A percentile compares a stretch with the other conserved stretches of the same genome.
phyloP scores from a whole-genome alignment of 331 rosid genomes.

The Stylosanthes scabra region DNA sequence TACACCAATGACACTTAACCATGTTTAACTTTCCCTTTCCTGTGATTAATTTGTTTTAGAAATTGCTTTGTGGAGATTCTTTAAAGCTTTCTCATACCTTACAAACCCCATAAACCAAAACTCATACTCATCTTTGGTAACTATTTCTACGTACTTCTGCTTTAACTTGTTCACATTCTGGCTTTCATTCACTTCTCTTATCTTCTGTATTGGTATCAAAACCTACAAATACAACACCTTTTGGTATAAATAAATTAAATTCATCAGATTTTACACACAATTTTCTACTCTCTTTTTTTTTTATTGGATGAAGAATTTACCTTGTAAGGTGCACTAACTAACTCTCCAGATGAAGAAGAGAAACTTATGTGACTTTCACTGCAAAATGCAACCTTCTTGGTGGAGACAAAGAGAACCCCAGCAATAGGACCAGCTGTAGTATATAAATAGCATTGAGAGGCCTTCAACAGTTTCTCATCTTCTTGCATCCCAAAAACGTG shows the following conservation, averaged over 20 bases:
- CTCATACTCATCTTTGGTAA: conserved; percentile 58
- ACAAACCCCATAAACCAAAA: conserved; percentile 77
- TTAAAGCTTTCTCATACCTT: conserved; percentile 61
- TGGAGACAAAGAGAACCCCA: conserved; percentile 76
- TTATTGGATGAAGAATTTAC: conserved; percentile 33
- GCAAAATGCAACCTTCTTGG: conserved; percentile 70
- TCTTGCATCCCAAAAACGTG: conserved; percentile 53
- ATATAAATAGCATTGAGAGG: conserved; percentile 81
- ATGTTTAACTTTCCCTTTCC: no score
- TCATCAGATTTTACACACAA: not conserved
- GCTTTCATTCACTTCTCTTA: conserved; percentile 53
- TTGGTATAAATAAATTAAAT: not conserved
- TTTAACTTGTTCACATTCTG: conserved; percentile 53
- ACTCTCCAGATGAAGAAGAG: conserved; percentile 53
- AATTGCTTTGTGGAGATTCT: conserved; percentile 64
- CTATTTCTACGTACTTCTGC: conserved; percentile 59
- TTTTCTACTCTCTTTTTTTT: not conserved
- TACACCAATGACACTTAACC: no score
- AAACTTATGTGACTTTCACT: conserved; percentile 65
- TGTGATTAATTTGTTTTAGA: conserved; percentile 46
- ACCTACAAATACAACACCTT: conserved; percentile 46
- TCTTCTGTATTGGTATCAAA: conserved; percentile 57
- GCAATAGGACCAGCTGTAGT: conserved; percentile 87
- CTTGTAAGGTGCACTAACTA: conserved; percentile 57
- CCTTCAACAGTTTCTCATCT: conserved; percentile 70